Evolutionary conservation across 768 basidiomycete species (phyloP).

Genomic region (Lactarius tabidus): DNA sequence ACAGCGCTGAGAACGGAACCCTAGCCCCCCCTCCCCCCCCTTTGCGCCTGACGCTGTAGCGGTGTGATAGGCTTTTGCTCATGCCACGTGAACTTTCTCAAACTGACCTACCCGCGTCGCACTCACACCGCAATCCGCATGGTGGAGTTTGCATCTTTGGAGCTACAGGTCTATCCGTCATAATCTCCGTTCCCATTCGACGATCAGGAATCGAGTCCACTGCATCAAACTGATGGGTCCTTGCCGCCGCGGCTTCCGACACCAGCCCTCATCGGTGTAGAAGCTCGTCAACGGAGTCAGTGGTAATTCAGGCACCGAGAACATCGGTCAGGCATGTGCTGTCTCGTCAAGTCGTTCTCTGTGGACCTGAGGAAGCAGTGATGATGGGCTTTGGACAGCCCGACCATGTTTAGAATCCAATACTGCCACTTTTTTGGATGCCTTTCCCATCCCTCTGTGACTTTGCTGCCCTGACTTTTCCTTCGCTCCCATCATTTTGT

Average conservation of each 20-base stretch:
- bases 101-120: neutral
- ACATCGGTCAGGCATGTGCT: neutral
- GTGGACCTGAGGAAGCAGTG: neutral
- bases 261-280: neutral
- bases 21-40: neutral
- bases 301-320: slow-evolving; percentile 8
- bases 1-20: slow-evolving; percentile 11
- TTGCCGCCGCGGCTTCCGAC: neutral
- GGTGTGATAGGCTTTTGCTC: slow-evolving; percentile 7
- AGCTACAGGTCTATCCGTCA: neutral
- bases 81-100: slow-evolving; percentile 1
- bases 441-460: neutral
- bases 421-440: neutral
- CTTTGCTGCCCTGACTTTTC: neutral
- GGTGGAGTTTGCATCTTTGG: neutral
- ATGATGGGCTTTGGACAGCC: neutral
- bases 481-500: neutral
- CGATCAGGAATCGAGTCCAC: neutral
- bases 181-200: neutral
- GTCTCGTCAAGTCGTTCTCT: neutral
- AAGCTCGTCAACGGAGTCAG: neutral
- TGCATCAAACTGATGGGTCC: neutral
- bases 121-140: neutral
- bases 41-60: neutral
- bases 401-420: neutral